Conservation (phyloP, 176 grass and related monocot species). For the Ensete ventricosum region DNA sequence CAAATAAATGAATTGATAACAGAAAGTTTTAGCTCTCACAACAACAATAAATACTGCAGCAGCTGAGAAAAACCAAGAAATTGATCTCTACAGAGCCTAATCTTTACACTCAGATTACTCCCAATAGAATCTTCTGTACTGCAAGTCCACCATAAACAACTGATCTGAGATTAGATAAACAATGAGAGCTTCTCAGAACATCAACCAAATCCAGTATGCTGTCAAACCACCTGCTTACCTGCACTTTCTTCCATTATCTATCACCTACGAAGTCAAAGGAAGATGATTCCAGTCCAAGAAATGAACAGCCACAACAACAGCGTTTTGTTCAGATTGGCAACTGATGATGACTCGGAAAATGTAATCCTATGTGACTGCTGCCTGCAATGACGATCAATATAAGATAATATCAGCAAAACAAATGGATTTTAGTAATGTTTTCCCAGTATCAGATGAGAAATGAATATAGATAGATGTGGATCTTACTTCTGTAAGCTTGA, state of each 20-base stretch:
- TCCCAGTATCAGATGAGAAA: neutral
- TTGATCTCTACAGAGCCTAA: neutral
- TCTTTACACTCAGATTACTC: neutral
- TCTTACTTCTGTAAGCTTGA: slow-evolving; percentile 79
- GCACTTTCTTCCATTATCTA: neutral
- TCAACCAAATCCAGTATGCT: too few species aligned
- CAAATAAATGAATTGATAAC: neutral
- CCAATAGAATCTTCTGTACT: neutral
- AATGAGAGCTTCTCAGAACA: neutral
- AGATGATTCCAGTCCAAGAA: slow-evolving; percentile 17
- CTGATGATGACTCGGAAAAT: slow-evolving; percentile 46
- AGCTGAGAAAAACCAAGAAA: neutral
- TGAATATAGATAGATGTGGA: slow-evolving; percentile 6
- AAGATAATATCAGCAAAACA: neutral
- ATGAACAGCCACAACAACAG: slow-evolving; percentile 24
- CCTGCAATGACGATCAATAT: slow-evolving; percentile 25
- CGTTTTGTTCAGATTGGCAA: slow-evolving; percentile 20
- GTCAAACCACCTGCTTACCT: neutral
- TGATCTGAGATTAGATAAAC: neutral
- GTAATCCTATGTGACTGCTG: slow-evolving; percentile 66
- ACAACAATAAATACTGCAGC: too few species aligned
- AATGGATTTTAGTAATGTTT: neutral
- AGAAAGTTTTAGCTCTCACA: neutral
- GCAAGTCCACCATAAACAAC: neutral
- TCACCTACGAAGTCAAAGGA: neutral